Conservation (phyloP, 805 yeast species). For the Brettanomyces sp. region DNA sequence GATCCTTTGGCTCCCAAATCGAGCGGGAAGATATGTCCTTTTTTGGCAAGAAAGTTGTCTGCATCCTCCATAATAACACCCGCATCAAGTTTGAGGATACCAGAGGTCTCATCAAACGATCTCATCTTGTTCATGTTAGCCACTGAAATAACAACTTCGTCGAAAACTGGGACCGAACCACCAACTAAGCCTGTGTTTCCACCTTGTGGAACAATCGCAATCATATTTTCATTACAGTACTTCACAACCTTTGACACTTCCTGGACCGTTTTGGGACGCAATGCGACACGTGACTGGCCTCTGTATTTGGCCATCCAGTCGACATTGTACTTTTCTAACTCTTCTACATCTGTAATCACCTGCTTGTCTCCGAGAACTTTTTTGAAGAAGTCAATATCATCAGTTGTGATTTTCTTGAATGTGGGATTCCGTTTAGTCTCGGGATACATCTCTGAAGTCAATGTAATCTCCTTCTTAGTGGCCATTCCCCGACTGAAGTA, state of each 20-base stretch:
- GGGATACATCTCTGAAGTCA: constrained; percentile 1
- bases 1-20: constrained; percentile 97
- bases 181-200: constrained; percentile 97
- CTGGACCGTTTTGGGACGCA: constrained; percentile 74
- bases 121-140: constrained; percentile 68
- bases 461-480: not conserved
- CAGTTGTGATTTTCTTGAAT: constrained; percentile 30
- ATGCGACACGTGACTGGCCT: constrained; percentile 75
- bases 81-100: constrained; percentile 82
- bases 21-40: constrained; percentile 86
- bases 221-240: constrained; percentile 65
- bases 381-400: constrained; percentile 54
- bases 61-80: constrained; percentile 85
- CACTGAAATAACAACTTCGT: constrained; percentile 72
- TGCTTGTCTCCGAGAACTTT: constrained; percentile 44
- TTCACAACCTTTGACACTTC: constrained; percentile 69
- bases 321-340: constrained; percentile 65
- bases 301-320: constrained; percentile 92
- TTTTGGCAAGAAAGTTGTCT: constrained; percentile 64
- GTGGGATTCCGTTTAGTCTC: not conserved
- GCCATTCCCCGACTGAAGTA: not conserved
- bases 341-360: constrained; percentile 48
- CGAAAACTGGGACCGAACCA: constrained; percentile 87
- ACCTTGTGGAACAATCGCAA: constrained; percentile 94
- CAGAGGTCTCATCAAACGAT: constrained; percentile 72